These are phyloP conservation scores for Ceratorhiza oryzae-sativae DNA, from an alignment of 1,284 basidiomycete genomes.

Conservation along the genomic window DNA sequence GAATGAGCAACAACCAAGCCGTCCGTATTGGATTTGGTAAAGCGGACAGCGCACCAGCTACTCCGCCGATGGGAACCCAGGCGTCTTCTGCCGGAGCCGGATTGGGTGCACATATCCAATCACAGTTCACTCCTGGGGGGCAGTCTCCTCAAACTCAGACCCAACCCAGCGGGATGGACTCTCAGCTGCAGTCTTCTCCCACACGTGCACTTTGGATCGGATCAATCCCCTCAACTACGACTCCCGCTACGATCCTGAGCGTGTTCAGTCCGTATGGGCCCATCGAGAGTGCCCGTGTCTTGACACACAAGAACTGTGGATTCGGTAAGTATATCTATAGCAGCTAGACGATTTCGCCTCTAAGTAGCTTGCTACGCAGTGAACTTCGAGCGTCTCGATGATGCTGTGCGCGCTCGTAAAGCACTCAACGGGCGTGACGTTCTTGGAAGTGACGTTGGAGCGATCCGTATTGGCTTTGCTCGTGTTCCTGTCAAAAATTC, in stretches of 20 bases:
- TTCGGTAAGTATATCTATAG: conserved; percentile 68
- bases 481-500: conserved; percentile 91
- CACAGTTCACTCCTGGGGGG: conserved; percentile 35
- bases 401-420: conserved; percentile 93
- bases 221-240: conserved; percentile 91
- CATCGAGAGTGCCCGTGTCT: conserved; percentile 93
- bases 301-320: conserved; percentile 97
- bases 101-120: conserved; percentile 35
- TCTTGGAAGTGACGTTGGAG: conserved; percentile 92
- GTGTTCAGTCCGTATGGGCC: conserved; percentile 96
- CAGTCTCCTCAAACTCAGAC: conserved; percentile 50
- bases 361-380: conserved; percentile 57
- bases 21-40: conserved; percentile 98
- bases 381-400: conserved; percentile 97
- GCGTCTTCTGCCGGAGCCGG: conserved; percentile 36
- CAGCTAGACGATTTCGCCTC: background rate
- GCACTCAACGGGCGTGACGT: conserved; percentile 95
- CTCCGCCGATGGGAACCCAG: conserved; percentile 58
- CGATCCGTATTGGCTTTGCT: conserved; percentile 95
- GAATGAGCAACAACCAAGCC: conserved; percentile 90
- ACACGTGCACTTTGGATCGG: conserved; percentile 96
- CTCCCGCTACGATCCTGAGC: conserved; percentile 88
- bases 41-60: conserved; percentile 90
- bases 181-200: conserved; percentile 83
- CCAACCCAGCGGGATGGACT: conserved; percentile 70